A percentile compares a stretch with the other conserved stretches of the same genome.
Conservation (phyloP, 2,329 filamentous ascomycete genomes). For the Catunica adiposa region DNA sequence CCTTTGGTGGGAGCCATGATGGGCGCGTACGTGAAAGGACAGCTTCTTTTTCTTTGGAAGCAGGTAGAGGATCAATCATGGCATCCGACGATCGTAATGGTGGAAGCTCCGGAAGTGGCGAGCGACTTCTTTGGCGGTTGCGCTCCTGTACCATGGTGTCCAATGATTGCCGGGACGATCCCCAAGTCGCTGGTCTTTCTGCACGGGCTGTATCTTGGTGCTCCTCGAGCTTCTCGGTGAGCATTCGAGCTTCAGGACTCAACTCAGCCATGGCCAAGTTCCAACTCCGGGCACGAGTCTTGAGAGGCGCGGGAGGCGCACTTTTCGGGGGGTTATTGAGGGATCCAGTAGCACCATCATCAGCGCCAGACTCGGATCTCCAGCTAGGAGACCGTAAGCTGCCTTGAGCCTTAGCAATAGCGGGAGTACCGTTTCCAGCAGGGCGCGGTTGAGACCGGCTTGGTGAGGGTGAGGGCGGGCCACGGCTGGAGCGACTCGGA, state of each 20-base stretch:
- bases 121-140: conserved; percentile 20
- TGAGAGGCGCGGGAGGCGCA: conserved; percentile 24
- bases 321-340: conserved; percentile 17
- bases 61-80: conserved; percentile 69
- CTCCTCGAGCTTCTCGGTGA: conserved; percentile 69
- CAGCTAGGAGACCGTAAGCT: conserved; percentile 41
- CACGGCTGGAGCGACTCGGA: conserved; percentile 9
- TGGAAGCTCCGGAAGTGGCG: conserved; percentile 49
- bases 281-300: conserved; percentile 56
- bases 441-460: conserved; percentile 29
- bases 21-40: conserved; percentile 65
- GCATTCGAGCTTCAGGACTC: conserved; percentile 52
- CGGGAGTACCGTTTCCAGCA: conserved; percentile 47
- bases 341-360: conserved; percentile 15
- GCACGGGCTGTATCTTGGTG: conserved; percentile 42
- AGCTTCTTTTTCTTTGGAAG: conserved; percentile 75
- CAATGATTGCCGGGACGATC: conserved; percentile 14
- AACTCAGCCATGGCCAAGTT: conserved; percentile 51
- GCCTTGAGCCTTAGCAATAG: conserved; percentile 41
- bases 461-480: conserved; percentile 11
- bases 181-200: conserved; percentile 16
- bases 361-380: conserved; percentile 29
- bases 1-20: conserved; percentile 73
- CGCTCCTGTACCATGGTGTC: conserved; percentile 15
- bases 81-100: conserved; percentile 58